phyloP scores from a whole-genome alignment of 495 filamentous ascomycete species.

The Hypomontagnella monticulosa region DNA sequence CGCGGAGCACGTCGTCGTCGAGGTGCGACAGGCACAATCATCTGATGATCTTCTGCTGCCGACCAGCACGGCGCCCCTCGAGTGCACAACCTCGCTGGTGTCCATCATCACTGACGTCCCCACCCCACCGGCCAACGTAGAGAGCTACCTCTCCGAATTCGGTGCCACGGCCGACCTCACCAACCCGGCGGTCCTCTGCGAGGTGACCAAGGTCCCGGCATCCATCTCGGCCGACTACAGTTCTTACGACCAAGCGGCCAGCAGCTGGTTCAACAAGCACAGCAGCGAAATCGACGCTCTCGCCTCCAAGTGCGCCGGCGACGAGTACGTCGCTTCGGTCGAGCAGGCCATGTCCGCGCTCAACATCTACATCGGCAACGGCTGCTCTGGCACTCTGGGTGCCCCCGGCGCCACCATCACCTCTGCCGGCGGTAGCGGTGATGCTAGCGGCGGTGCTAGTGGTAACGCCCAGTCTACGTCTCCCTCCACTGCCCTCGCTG shows the following conservation, averaged over 20 bases:
- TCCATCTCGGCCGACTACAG: conserved; percentile 26
- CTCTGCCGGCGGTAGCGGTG: background rate
- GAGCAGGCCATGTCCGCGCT: conserved; percentile 1
- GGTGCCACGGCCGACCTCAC: conserved; percentile 5
- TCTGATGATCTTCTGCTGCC: background rate
- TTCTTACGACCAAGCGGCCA: conserved; percentile 30
- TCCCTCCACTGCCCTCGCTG: conserved; percentile 11
- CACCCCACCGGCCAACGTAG: background rate
- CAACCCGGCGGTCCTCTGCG: conserved; percentile 17
- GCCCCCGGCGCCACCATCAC: background rate
- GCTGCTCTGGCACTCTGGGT: background rate
- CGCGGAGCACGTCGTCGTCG: conserved; percentile 22
- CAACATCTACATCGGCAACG: background rate
- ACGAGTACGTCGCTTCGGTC: conserved; percentile 1
- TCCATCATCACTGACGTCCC: conserved; percentile 24
- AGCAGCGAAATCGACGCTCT: conserved; percentile 16
- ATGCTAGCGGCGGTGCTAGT: background rate
- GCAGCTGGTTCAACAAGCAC: conserved; percentile 32
- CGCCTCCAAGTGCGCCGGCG: conserved; percentile 14
- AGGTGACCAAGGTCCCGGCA: conserved; percentile 15
- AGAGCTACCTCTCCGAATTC: conserved; percentile 7
- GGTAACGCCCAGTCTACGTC: background rate
- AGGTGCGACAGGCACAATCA: conserved; percentile 25
- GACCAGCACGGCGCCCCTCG: background rate
- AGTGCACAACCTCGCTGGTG: background rate